Conservation (phyloP, 140 eudicot genomes). For the Stevia rebaudiana region DNA sequence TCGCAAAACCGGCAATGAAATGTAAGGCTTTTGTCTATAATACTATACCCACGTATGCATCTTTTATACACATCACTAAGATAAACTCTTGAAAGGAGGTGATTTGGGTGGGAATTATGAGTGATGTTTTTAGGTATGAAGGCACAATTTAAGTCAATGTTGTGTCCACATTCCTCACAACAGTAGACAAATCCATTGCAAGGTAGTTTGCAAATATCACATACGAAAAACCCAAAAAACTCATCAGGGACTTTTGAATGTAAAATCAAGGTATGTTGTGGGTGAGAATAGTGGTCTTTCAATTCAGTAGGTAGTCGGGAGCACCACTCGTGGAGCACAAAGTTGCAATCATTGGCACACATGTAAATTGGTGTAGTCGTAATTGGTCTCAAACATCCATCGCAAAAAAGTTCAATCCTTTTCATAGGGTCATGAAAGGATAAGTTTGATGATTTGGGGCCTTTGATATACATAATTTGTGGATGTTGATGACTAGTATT, state of each 20-base stretch:
- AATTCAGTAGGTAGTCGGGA: slow-evolving; percentile 4
- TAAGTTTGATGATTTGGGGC: too few relatives aligned
- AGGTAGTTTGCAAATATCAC: neutral
- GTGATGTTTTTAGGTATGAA: too few relatives aligned
- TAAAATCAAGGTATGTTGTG: neutral
- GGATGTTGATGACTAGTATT: slow-evolving; percentile 8
- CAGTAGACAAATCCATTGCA: neutral
- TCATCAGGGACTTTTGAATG: neutral
- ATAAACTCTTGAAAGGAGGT: too few relatives aligned
- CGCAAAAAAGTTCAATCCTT: neutral
- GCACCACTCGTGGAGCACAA: slow-evolving; percentile 6
- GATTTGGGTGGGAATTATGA: too few relatives aligned
- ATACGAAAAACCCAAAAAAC: neutral
- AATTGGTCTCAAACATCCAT: neutral
- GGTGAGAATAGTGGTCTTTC: neutral
- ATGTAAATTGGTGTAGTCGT: neutral
- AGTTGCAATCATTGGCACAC: slow-evolving; percentile 3
- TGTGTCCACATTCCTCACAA: neutral
- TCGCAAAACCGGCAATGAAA: too few relatives aligned
- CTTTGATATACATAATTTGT: neutral
- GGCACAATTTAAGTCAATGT: too few relatives aligned
- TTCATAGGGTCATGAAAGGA: slow-evolving; percentile 3
- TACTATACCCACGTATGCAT: too few relatives aligned
- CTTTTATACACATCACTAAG: too few relatives aligned
- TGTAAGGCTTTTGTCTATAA: too few relatives aligned